Evolutionary conservation across 805 yeast genomes (phyloP).

Genomic region (Candida morakotiae): DNA sequence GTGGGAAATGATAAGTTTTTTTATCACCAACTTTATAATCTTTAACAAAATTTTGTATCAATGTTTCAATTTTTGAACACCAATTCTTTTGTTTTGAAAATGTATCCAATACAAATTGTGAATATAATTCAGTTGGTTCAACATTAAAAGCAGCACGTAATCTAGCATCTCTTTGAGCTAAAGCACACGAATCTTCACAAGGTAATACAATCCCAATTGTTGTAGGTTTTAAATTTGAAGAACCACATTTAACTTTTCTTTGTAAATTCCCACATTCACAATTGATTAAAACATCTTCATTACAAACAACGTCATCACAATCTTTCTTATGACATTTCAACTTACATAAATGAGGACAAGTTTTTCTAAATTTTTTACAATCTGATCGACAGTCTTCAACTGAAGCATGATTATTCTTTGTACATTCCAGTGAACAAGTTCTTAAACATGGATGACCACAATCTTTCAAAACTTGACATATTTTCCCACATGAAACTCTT

Average conservation of each 20-base stretch:
- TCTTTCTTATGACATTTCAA: slow-evolving; percentile 56
- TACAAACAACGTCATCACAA: slow-evolving; percentile 54
- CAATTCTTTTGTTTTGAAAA: slow-evolving; percentile 58
- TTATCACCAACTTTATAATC: slow-evolving; percentile 21
- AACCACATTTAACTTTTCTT: slow-evolving; percentile 53
- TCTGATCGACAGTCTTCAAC: slow-evolving; percentile 47
- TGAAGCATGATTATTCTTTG: slow-evolving; percentile 48
- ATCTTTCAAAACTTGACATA: slow-evolving; percentile 26
- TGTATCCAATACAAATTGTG: slow-evolving; percentile 42
- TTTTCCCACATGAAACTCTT: slow-evolving; percentile 57
- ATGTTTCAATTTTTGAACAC: slow-evolving; percentile 62
- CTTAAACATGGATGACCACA: slow-evolving; percentile 49
- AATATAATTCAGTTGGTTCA: slow-evolving; percentile 23
- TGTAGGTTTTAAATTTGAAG: slow-evolving; percentile 31
- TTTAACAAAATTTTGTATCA: slow-evolving; percentile 46
- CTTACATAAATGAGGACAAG: slow-evolving; percentile 69
- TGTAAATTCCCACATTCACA: slow-evolving; percentile 66
- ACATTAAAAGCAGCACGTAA: slow-evolving; percentile 57
- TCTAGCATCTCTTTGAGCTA: slow-evolving; percentile 53
- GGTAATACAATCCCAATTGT: slow-evolving; percentile 37
- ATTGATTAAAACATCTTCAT: slow-evolving; percentile 41
- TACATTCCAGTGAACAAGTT: slow-evolving; percentile 62
- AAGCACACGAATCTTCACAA: slow-evolving; percentile 71
- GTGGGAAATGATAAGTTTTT: slow-evolving; percentile 57
- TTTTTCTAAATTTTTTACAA: slow-evolving; percentile 49